Evolutionary conservation across 495 filamentous ascomycete genomes (phyloP), one percentile per base, ranked within the genome.

Genomic region (Aspergillus heteromorphus): DNA sequence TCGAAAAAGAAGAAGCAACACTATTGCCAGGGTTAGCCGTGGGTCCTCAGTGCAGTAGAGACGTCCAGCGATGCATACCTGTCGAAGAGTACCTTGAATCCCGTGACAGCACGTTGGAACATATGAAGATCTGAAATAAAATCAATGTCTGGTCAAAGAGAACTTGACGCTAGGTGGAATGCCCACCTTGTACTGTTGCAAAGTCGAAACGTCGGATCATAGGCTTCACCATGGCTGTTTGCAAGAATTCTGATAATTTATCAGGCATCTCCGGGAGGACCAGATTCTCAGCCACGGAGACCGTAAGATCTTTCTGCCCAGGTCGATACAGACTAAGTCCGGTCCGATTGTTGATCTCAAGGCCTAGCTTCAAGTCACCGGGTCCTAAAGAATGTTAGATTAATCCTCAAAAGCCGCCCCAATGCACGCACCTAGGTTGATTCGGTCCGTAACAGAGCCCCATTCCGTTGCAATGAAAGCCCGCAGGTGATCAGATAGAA

Each of bases 31-130:
- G n/a, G 19, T 20, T 34, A 30, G 51, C 45, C 47, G 40, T 10
- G 0, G 19, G 10, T 16, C 14, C 11, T 4, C 23, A 50, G 29
- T 4, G 20, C 34, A 49, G 13, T 13, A n/a, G 13, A 29, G 1
- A 8, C 40, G 17, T 25, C 17, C 6, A 45, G 11, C 9, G 14
- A 31, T 40, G 14, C 65, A 21, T 67, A 79, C 75, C 78, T 83
- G 61, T 95, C 89, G 57, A 85, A 95, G 3, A 87, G 72, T 2
- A 92, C 86, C 18, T 70, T 65, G 70, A 86, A 93, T 1, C 90
- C 88, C 1, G 89, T 95, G 36, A 95, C 70, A 14, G 88, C 83
- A 16, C 71, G 73, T 67, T 95, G 82, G 60, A 95, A 95, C 16
- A 72, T 65, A 64, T 95, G 90, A 6, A 95, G 74, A 56, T 88